A percentile compares a stretch with the other conserved stretches of the same genome.
Conservation (phyloP, 352 stramenopile genomes). For the Poterioochromonas sp. region DNA sequence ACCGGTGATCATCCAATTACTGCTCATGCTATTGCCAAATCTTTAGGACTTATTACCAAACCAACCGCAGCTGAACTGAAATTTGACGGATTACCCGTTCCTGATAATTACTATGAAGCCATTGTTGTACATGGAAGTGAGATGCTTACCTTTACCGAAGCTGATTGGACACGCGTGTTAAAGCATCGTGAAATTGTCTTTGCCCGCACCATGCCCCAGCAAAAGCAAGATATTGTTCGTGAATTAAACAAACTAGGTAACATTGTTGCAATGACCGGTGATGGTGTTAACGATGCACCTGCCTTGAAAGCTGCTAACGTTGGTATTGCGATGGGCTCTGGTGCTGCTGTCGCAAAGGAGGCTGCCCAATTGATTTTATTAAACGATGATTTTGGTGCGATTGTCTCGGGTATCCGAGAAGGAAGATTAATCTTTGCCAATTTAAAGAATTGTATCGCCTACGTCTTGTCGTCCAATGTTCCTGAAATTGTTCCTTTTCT, state of each 20-base stretch:
- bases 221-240: constrained; percentile 89
- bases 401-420: constrained; percentile 83
- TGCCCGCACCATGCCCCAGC: constrained; percentile 79
- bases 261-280: constrained; percentile 87
- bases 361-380: constrained; percentile 87
- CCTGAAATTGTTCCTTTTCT: constrained; percentile 50
- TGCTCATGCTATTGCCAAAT: constrained; percentile 81
- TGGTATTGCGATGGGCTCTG: constrained; percentile 93
- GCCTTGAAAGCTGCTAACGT: constrained; percentile 92
- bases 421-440: constrained; percentile 89
- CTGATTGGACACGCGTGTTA: constrained; percentile 65
- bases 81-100: constrained; percentile 48
- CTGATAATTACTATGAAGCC: neutral
- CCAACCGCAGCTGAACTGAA: constrained; percentile 68
- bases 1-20: constrained; percentile 83
- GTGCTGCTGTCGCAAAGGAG: constrained; percentile 86
- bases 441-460: constrained; percentile 82
- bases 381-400: constrained; percentile 94
- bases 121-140: constrained; percentile 69
- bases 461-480: constrained; percentile 80
- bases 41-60: constrained; percentile 80
- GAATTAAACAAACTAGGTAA: constrained; percentile 67
- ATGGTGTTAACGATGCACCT: constrained; percentile 88
- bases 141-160: constrained; percentile 61
- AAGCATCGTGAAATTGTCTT: constrained; percentile 77